Conservation (phyloP, 805 yeast species). For the Saccharomyces mikatae region DNA sequence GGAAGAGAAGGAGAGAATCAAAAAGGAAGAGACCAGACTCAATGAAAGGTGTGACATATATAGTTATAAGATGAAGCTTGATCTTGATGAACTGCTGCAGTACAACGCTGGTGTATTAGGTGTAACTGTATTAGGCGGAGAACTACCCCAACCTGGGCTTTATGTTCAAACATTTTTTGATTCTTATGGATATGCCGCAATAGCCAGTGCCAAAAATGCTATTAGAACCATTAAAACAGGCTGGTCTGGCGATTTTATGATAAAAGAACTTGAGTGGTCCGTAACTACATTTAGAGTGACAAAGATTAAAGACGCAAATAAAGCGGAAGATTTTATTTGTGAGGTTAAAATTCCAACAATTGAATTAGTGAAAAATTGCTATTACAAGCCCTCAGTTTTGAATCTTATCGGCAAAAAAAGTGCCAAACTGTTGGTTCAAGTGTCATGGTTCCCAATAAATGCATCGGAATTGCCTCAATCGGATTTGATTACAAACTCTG, state of each 20-base stretch:
- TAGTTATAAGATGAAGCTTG: conserved; percentile 39
- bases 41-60: conserved; percentile 32
- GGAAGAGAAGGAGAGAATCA: conserved; percentile 20
- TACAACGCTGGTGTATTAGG: conserved; percentile 67
- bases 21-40: conserved; percentile 21
- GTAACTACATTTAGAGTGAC: conserved; percentile 49
- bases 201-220: conserved; percentile 40
- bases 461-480: conserved; percentile 51
- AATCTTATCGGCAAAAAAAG: conserved; percentile 44
- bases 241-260: conserved; percentile 54
- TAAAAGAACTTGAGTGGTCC: conserved; percentile 71
- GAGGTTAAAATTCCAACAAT: conserved; percentile 55
- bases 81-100: conserved; percentile 46
- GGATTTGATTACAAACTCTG: conserved; percentile 67
- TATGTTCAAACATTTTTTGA: conserved; percentile 70
- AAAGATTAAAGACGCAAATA: conserved; percentile 42
- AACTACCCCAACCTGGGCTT: conserved; percentile 42
- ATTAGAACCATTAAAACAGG: conserved; percentile 27
- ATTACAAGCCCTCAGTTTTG: conserved; percentile 45
- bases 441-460: conserved; percentile 69
- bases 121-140: conserved; percentile 50
- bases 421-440: conserved; percentile 44
- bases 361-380: conserved; percentile 52
- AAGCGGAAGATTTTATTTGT: conserved; percentile 47
- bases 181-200: conserved; percentile 54